Evolutionary conservation across 2,329 filamentous ascomycete genomes (phyloP).

Genomic region (Aspergillus ibericus): DNA sequence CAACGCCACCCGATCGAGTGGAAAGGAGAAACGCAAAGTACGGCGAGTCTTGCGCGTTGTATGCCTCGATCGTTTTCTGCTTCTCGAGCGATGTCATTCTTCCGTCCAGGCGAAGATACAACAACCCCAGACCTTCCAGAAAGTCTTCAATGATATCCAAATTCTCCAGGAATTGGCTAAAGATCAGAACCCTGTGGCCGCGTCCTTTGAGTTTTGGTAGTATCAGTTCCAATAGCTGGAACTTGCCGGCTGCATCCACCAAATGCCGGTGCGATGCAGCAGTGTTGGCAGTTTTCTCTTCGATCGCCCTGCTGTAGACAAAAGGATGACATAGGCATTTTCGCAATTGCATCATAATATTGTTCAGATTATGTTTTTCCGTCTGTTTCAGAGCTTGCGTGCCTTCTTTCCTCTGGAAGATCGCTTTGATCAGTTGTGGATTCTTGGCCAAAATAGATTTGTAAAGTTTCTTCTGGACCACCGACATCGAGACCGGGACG

Average conservation of each 20-base stretch:
- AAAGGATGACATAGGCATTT: slow-evolving; percentile 97
- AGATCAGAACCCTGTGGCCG: slow-evolving; percentile 88
- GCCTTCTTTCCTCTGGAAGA: slow-evolving; percentile 68
- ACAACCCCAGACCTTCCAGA: slow-evolving; percentile 69
- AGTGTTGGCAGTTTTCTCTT: slow-evolving; percentile 69
- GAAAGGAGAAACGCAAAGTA: slow-evolving; percentile 91
- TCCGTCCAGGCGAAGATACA: slow-evolving; percentile 84
- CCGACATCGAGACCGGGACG: slow-evolving; percentile 90
- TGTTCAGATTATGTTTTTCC: slow-evolving; percentile 81
- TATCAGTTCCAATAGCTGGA: slow-evolving; percentile 79
- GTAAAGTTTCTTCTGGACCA: slow-evolving; percentile 90
- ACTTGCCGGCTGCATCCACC: slow-evolving; percentile 86
- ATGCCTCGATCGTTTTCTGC: slow-evolving; percentile 90
- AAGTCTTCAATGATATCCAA: slow-evolving; percentile 93
- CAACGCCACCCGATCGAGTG: slow-evolving; percentile 91
- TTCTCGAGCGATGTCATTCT: slow-evolving; percentile 77
- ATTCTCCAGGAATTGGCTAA: slow-evolving; percentile 89
- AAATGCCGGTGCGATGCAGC: slow-evolving; percentile 72
- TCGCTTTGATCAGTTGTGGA: slow-evolving; percentile 80
- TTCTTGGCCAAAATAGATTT: slow-evolving; percentile 92
- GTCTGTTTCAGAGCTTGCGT: slow-evolving; percentile 56
- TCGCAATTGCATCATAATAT: slow-evolving; percentile 91
- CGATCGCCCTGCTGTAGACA: slow-evolving; percentile 85
- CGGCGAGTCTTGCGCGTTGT: slow-evolving; percentile 78
- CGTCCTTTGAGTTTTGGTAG: slow-evolving; percentile 81